These are phyloP conservation scores for Globisporangium radiosum DNA, from an alignment of 352 stramenopile genomes.

Conservation along the genomic window DNA sequence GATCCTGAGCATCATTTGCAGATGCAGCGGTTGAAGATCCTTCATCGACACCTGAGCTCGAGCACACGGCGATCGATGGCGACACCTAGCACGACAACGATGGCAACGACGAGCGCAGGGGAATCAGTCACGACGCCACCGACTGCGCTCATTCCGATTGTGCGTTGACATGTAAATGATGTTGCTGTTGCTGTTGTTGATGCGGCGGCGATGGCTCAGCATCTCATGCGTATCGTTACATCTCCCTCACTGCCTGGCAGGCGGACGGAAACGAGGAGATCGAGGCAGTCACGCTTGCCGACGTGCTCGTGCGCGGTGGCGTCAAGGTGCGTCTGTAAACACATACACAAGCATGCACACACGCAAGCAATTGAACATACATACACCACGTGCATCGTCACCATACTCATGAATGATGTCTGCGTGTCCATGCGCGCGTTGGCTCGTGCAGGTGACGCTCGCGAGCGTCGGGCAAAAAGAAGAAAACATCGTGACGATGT, in stretches of 20 bases:
- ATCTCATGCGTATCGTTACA: too few relatives aligned
- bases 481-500: constrained; percentile 70
- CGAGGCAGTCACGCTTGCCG: constrained; percentile 65
- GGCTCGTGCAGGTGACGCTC: constrained; percentile 34
- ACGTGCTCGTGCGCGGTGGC: constrained; percentile 66
- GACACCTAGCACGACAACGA: background rate
- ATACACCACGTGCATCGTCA: too few relatives aligned
- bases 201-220: too few relatives aligned
- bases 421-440: background rate
- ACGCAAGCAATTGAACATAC: too few relatives aligned
- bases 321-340: constrained; percentile 21
- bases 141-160: constrained; percentile 27
- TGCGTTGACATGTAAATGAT: constrained; percentile 3
- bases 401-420: too few relatives aligned
- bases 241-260: constrained; percentile 13
- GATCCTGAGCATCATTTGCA: background rate
- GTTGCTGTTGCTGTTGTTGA: too few relatives aligned
- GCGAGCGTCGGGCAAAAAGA: constrained; percentile 49
- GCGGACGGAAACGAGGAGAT: constrained; percentile 82
- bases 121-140: background rate
- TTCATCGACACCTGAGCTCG: constrained; percentile 2
- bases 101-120: background rate
- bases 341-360: too few relatives aligned
- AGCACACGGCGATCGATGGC: constrained; percentile 4
- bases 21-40: constrained; percentile 2